Base-by-base conservation (phyloP, 2,329 filamentous ascomycete species). In the Aureobasidium sp. region DNA sequence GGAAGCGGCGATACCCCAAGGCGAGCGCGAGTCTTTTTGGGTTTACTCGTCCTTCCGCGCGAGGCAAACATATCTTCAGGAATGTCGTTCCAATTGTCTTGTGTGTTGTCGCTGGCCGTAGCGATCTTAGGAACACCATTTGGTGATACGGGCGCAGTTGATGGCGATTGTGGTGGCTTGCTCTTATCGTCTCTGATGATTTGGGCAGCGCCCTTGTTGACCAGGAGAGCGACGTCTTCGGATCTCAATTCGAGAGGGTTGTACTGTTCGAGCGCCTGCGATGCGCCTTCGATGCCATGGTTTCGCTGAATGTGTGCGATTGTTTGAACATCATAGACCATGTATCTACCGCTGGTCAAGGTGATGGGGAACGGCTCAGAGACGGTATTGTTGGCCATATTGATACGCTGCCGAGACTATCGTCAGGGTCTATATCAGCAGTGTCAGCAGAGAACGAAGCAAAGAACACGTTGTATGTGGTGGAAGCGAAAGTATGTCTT, bases 211-310 rank as follows among this genome's bases (percentile, higher is more conserved):
- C 84, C 85, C 68, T 87, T 87, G 67, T 91, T 87, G 64, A 96
- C 86, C 32, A 99, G 82, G 59, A 94, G 77, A 66, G 86, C 83
- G 3, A 88, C 92, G 78, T 99, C 94, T 76, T 97, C 93, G 1
- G 90, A 87, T 78, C 94, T 90, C 46, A 99, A 80, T 78, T 97
- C 89, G 32, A 97, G 78, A 2, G 94, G 94, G 53, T 97, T 78
- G 76, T 96, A 97, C 76, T 99, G 94, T 68, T 95, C 92, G 6
- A 92, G 92, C 61, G 90, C 87, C 75, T 97, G 92, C 1, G 94
- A 93, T 34, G 96, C 86, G 8, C 90, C 92, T 71, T 89, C 92
- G 69, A 96, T 91, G 73, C 90, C 87, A 77, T 96, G 84, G 69
- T 85, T 81, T 65, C 89, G 86, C 67, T 94, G 89, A 65, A 96